These are phyloP conservation scores for Silene noctiflora DNA, from an alignment of 179 eudicot genomes.

Conservation along the genomic window DNA sequence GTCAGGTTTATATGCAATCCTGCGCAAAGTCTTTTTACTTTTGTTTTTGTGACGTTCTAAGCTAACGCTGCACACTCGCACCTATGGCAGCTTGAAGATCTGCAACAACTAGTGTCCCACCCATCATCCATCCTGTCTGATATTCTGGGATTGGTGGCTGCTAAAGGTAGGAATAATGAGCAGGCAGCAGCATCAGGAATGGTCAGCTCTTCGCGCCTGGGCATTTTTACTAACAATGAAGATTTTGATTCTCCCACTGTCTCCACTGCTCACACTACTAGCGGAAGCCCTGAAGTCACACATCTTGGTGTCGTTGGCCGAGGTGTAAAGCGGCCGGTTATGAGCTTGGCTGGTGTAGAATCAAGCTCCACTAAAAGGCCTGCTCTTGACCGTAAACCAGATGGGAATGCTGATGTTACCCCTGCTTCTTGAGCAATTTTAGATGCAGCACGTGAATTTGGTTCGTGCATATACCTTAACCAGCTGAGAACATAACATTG, in stretches of 20 bases:
- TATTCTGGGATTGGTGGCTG: conserved; percentile 55
- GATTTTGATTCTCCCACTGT: conserved; percentile 56
- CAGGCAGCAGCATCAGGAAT: conserved; percentile 25
- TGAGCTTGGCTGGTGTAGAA: conserved; percentile 38
- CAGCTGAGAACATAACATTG: too few species aligned
- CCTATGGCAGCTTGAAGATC: conserved; percentile 79
- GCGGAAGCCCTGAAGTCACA: conserved; percentile 54
- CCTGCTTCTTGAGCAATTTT: conserved; percentile 31
- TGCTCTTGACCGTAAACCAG: conserved; percentile 37
- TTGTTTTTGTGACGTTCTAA: background rate
- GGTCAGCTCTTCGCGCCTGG: conserved; percentile 56
- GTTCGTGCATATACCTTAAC: conserved; percentile 1
- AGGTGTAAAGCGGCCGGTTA: conserved; percentile 69
- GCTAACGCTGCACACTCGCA: background rate
- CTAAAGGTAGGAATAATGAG: conserved; percentile 47
- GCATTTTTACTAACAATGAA: conserved; percentile 32
- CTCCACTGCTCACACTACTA: conserved; percentile 61
- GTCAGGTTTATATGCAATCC: background rate
- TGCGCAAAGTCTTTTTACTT: background rate
- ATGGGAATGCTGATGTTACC: conserved; percentile 36
- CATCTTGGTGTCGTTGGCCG: conserved; percentile 86
- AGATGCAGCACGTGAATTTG: conserved; percentile 4
- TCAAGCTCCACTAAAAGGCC: conserved; percentile 52
- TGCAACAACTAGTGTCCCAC: conserved; percentile 68
- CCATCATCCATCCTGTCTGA: conserved; percentile 73